Evolutionary conservation across 2,329 filamentous ascomycete species (phyloP).

Genomic region (Penicillium aurantiogriseum): DNA sequence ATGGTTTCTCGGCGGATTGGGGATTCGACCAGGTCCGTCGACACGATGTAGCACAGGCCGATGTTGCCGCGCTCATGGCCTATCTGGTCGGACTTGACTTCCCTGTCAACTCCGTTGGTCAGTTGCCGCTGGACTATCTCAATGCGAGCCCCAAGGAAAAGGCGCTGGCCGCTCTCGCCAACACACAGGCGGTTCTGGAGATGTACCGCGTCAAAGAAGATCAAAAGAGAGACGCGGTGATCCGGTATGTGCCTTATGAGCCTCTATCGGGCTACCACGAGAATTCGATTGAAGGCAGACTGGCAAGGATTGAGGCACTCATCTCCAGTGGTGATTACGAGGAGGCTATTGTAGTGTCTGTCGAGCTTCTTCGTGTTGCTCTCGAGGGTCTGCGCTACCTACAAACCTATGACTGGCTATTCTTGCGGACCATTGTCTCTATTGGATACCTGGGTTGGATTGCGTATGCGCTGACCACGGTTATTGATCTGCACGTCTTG

Average conservation of each 20-base stretch:
- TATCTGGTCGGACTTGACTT: constrained; percentile 85
- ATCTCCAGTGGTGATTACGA: constrained; percentile 68
- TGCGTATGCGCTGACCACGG: constrained; percentile 82
- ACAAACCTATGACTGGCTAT: constrained; percentile 98
- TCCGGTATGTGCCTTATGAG: constrained; percentile 75
- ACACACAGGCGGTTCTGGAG: constrained; percentile 83
- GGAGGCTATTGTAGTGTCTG: constrained; percentile 75
- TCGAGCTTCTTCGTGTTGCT: constrained; percentile 71
- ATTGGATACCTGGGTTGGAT: constrained; percentile 94
- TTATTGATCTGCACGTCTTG: constrained; percentile 83
- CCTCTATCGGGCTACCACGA: constrained; percentile 64
- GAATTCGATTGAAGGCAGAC: constrained; percentile 61
- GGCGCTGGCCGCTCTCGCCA: constrained; percentile 78
- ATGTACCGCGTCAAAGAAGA: constrained; percentile 96
- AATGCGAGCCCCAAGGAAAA: constrained; percentile 71
- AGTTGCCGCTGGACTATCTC: constrained; percentile 81
- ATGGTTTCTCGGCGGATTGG: constrained; percentile 85
- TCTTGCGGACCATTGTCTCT: constrained; percentile 84
- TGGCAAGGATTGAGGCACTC: constrained; percentile 64
- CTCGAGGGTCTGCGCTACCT: constrained; percentile 86
- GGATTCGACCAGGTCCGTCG: constrained; percentile 73
- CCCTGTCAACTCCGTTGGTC: constrained; percentile 93
- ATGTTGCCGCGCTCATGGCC: constrained; percentile 93
- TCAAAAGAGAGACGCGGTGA: constrained; percentile 70
- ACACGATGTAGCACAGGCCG: constrained; percentile 90